A percentile compares a stretch with the other conserved stretches of the same genome.
Evolutionary conservation across 352 stramenopile genomes (phyloP).

Genomic region (Thraustotheca clavata): DNA sequence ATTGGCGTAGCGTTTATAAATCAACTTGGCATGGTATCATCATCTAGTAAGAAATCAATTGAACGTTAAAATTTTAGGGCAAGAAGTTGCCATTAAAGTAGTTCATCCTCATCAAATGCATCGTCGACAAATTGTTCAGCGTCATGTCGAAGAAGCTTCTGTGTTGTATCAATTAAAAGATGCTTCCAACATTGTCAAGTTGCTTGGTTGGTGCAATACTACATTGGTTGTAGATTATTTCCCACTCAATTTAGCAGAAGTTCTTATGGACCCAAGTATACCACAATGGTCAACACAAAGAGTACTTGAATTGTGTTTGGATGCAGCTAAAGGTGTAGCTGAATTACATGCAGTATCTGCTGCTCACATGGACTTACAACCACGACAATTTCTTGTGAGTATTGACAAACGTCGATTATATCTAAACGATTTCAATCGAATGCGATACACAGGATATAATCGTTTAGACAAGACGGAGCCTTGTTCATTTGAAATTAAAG

Average conservation of each 20-base stretch:
- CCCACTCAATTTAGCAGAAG: constrained; percentile 43
- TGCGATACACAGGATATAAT: constrained; percentile 54
- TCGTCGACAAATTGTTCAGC: constrained; percentile 51
- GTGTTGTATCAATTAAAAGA: constrained; percentile 61
- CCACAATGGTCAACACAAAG: constrained; percentile 21
- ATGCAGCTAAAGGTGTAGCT: constrained; percentile 48
- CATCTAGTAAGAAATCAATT: not conserved
- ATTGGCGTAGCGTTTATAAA: constrained; percentile 63
- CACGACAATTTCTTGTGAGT: constrained; percentile 72
- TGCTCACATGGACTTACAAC: constrained; percentile 62
- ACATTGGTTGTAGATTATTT: constrained; percentile 72
- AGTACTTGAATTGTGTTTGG: constrained; percentile 37
- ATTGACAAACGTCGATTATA: constrained; percentile 33
- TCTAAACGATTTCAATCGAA: constrained; percentile 78
- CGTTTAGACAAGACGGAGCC: constrained; percentile 32
- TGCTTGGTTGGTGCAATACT: constrained; percentile 68
- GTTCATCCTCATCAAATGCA: constrained; percentile 51
- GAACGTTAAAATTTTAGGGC: constrained; percentile 25
- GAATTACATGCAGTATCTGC: constrained; percentile 43
- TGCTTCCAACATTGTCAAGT: constrained; percentile 55
- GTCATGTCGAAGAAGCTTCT: constrained; percentile 61
- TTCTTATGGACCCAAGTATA: constrained; percentile 35
- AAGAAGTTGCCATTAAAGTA: constrained; percentile 53
- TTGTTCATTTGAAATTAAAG: constrained; percentile 49
- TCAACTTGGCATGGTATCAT: constrained; percentile 55